Conservation (phyloP, 495 filamentous ascomycete genomes). For the Penicillium lagena region DNA sequence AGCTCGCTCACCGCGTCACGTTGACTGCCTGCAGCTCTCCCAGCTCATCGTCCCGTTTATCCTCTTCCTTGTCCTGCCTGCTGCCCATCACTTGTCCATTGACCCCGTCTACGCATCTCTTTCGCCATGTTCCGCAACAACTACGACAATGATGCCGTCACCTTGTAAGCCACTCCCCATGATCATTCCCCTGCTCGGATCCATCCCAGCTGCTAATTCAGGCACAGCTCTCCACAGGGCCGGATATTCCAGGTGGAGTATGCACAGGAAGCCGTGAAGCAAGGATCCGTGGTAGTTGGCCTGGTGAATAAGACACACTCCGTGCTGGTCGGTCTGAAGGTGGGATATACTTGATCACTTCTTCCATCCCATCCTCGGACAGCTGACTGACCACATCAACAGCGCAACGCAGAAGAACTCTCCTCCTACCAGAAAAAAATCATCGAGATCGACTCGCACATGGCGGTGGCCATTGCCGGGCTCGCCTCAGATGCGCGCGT, state of each 20-base stretch:
- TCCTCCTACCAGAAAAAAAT: slow-evolving; percentile 99
- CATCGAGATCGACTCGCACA: slow-evolving; percentile 92
- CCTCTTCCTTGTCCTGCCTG: slow-evolving; percentile 11
- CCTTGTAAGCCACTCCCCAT: slow-evolving; percentile 66
- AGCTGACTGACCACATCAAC: slow-evolving; percentile 4
- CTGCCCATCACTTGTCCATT: slow-evolving; percentile 1
- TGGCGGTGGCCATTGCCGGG: slow-evolving; percentile 91
- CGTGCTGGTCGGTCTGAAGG: slow-evolving; percentile 94
- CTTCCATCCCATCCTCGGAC: not conserved
- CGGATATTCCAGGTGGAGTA: slow-evolving; percentile 99
- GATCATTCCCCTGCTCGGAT: slow-evolving; percentile 15
- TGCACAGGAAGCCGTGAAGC: slow-evolving; percentile 97
- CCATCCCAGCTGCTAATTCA: slow-evolving; percentile 12
- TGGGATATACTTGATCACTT: slow-evolving; percentile 16
- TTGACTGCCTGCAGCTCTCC: slow-evolving; percentile 17
- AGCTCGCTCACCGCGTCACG: slow-evolving; percentile 31
- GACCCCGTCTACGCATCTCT: slow-evolving; percentile 1
- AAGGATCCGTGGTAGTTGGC: slow-evolving; percentile 95
- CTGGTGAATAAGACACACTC: slow-evolving; percentile 96
- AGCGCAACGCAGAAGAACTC: slow-evolving; percentile 98
- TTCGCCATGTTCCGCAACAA: slow-evolving; percentile 95
- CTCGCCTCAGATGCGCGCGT: slow-evolving; percentile 97
- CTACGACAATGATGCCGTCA: slow-evolving; percentile 99
- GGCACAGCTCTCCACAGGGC: slow-evolving; percentile 86
- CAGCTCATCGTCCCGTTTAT: slow-evolving; percentile 17